A percentile compares a stretch with the other conserved stretches of the same genome.
These are phyloP conservation scores for Arabidopsis thaliana DNA, from an alignment of 345 rosid species.

Conservation along the genomic window TAIR10.1 NC_003070.9:27630001-27630500, in stretches of 20 bases:
- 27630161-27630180: conserved; percentile 28
- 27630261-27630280: conserved; percentile 6
- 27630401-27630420: conserved; percentile 22
- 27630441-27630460: conserved; percentile 5
- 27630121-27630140: neutral
- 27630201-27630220: neutral
- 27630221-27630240: conserved; percentile 14
- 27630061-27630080: neutral
- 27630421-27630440: neutral
- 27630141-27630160: conserved; percentile 35
- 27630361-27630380: conserved; percentile 27
- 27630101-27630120: neutral
- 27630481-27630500: conserved; percentile 12
- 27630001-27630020: neutral
- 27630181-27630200: neutral
- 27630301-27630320: conserved; percentile 28
- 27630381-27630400: neutral
- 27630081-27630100: neutral
- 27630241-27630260: neutral
- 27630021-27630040: neutral
- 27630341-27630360: conserved; percentile 19
- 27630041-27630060: neutral
- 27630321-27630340: neutral
- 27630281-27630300: neutral
- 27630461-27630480: neutral